A percentile compares a stretch with the other conserved stretches of the same genome.
phyloP scores from a whole-genome alignment of 129 eudicot genomes.

The Smallanthus sonchifolius region DNA sequence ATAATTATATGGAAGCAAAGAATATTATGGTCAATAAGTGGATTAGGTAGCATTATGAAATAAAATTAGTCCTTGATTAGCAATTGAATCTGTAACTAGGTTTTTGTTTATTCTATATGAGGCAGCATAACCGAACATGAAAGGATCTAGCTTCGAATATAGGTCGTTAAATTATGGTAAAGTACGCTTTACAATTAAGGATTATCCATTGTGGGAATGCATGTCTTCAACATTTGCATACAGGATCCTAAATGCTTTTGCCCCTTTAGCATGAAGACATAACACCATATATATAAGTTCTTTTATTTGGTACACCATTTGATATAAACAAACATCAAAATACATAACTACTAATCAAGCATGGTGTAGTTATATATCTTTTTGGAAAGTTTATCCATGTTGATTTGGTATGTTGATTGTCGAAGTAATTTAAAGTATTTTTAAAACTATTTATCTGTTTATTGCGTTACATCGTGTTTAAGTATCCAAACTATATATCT shows the following conservation, averaged over 20 bases:
- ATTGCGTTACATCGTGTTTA: neutral
- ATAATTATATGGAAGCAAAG: neutral
- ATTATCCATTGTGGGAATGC: conserved; percentile 20
- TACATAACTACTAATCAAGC: neutral
- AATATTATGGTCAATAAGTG: neutral
- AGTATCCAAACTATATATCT: neutral
- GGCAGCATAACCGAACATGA: conserved; percentile 5
- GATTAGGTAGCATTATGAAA: neutral
- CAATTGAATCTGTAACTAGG: neutral
- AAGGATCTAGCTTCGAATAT: conserved; percentile 12
- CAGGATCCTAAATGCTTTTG: conserved; percentile 13
- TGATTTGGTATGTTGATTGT: neutral
- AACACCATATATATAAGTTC: neutral
- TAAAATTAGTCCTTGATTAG: neutral
- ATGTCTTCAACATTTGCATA: neutral
- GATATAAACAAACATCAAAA: neutral
- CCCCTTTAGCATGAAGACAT: conserved; percentile 19
- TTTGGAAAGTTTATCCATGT: neutral
- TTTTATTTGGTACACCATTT: neutral
- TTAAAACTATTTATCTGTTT: neutral
- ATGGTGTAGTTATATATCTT: neutral
- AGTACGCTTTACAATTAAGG: neutral
- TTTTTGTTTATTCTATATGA: conserved; percentile 29
- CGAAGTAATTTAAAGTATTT: neutral
- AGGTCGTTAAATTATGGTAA: neutral